Percentiles rank a stretch among this genome's conserved stretches.
phyloP scores from a whole-genome alignment of 2,329 filamentous ascomycete species.

The Botryosphaeria dothidea region DNA sequence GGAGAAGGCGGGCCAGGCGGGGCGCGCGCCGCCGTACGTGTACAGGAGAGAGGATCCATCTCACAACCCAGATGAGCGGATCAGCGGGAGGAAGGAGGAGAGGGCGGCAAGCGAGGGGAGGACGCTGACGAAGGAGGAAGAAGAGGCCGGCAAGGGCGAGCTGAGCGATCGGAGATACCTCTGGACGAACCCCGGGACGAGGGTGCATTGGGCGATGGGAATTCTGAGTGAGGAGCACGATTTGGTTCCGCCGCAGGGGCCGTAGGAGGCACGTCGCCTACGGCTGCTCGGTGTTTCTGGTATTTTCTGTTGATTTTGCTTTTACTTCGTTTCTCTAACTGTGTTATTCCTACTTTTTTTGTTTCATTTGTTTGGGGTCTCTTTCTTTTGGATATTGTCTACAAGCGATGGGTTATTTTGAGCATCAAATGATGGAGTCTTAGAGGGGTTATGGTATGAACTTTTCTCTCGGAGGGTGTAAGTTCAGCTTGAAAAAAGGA shows the following conservation, averaged over 20 bases:
- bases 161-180: slow-evolving; percentile 15
- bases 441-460: too few species aligned
- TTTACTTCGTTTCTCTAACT: too few species aligned
- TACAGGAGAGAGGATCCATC: background rate
- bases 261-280: background rate
- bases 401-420: too few species aligned
- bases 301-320: background rate
- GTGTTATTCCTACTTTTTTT: too few species aligned
- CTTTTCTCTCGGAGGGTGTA: too few species aligned
- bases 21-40: slow-evolving; percentile 72
- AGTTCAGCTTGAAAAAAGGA: too few species aligned
- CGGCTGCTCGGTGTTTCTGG: background rate
- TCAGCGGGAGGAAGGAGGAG: slow-evolving; percentile 1
- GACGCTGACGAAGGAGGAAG: background rate
- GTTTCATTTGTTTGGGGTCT: too few species aligned
- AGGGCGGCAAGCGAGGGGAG: slow-evolving; percentile 5
- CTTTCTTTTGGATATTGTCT: too few species aligned
- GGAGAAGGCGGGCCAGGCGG: slow-evolving; percentile 71
- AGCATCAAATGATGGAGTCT: too few species aligned
- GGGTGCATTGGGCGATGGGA: slow-evolving; percentile 20
- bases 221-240: slow-evolving; percentile 18
- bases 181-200: slow-evolving; percentile 13
- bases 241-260: background rate
- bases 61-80: slow-evolving; percentile 7
- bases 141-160: background rate